Conservation (phyloP, 1,284 basidiomycete species). For the Leccinum huronense region DNA sequence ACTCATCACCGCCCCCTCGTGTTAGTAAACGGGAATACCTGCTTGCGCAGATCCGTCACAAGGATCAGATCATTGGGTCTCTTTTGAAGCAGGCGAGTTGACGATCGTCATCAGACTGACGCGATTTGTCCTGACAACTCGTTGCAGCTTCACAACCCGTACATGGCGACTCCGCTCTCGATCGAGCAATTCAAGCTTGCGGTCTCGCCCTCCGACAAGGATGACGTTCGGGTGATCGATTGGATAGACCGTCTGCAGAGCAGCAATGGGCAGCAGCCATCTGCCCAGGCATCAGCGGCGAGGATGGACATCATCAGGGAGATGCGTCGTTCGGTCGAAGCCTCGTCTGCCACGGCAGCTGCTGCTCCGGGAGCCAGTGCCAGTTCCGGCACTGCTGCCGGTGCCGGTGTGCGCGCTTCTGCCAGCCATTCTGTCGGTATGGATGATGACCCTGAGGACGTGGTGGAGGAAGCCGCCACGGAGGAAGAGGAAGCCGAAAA, state of each 20-base stretch:
- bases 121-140: slow-evolving; percentile 8
- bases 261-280: slow-evolving; percentile 31
- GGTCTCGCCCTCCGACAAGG: slow-evolving; percentile 66
- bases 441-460: slow-evolving; percentile 18
- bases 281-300: slow-evolving; percentile 24
- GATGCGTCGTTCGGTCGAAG: slow-evolving; percentile 31
- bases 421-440: background rate
- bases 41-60: slow-evolving; percentile 76
- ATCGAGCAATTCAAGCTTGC: slow-evolving; percentile 74
- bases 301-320: slow-evolving; percentile 32
- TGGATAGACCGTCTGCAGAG: slow-evolving; percentile 59
- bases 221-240: slow-evolving; percentile 64
- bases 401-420: background rate
- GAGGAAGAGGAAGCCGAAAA: slow-evolving; percentile 42
- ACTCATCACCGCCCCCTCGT: slow-evolving; percentile 28
- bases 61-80: slow-evolving; percentile 78
- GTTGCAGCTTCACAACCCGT: slow-evolving; percentile 70
- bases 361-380: background rate
- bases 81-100: slow-evolving; percentile 69
- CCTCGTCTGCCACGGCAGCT: slow-evolving; percentile 16
- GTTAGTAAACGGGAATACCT: slow-evolving; percentile 74
- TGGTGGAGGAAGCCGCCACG: slow-evolving; percentile 21
- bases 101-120: background rate
- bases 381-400: background rate
- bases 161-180: slow-evolving; percentile 70